These are phyloP conservation scores for Mrakia gelida DNA, from an alignment of 768 basidiomycete genomes.

Conservation along the genomic window DNA sequence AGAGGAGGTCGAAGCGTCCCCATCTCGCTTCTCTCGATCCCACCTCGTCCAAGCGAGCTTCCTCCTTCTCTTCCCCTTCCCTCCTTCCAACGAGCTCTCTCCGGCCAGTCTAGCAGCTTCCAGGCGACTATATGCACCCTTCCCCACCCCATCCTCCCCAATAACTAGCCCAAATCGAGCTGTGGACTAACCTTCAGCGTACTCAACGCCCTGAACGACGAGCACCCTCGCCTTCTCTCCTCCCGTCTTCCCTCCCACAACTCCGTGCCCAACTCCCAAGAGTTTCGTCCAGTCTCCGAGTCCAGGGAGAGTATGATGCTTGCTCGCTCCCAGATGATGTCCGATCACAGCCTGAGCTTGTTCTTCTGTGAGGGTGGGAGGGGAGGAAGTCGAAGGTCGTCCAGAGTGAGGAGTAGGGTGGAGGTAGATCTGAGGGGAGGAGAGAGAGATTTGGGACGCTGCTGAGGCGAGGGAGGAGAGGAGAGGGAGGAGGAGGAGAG, in stretches of 20 bases:
- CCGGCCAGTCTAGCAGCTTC: background rate
- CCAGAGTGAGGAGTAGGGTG: conserved; percentile 47
- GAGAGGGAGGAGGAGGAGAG: conserved; percentile 27
- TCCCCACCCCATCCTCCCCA: background rate
- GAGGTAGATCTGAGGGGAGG: conserved; percentile 52
- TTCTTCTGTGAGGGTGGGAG: conserved; percentile 51
- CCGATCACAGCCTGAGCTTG: conserved; percentile 61
- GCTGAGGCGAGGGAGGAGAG: conserved; percentile 23
- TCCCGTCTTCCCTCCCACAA: conserved; percentile 48
- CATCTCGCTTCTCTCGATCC: background rate
- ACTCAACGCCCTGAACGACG: conserved; percentile 41
- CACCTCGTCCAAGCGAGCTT: background rate
- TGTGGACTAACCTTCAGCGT: conserved; percentile 16
- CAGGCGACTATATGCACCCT: background rate
- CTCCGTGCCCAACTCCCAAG: conserved; percentile 24
- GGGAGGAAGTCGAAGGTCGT: conserved; percentile 33
- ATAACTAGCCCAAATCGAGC: background rate
- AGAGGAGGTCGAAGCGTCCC: background rate
- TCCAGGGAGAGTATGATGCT: conserved; percentile 60
- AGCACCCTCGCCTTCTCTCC: conserved; percentile 56
- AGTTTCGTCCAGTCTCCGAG: conserved; percentile 37
- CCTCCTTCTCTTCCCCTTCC: background rate
- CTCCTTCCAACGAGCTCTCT: background rate
- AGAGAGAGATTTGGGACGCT: conserved; percentile 22
- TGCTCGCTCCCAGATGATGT: conserved; percentile 56